Evolutionary conservation across 2,329 filamentous ascomycete genomes (phyloP), one percentile per base, ranked within the genome.

Genomic region (Calonectria pauciramosa): DNA sequence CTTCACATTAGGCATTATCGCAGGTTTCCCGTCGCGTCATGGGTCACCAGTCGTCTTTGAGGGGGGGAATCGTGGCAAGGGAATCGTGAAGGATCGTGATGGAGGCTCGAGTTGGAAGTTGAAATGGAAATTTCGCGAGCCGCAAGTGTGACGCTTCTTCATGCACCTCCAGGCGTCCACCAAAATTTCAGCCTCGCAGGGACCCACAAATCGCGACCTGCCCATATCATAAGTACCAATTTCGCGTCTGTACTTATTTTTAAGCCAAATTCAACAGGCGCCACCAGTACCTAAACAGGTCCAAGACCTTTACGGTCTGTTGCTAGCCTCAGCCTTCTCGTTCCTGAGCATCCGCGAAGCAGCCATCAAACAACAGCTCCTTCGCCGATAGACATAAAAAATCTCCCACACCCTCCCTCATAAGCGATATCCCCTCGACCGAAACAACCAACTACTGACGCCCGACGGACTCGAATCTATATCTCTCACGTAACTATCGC

Each of bases 1-100:
- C 85, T 92, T 92, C 76, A 90, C 89, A 78, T 87, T 91, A 80
- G 90, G 90, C 91, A 92, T 92, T 77, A 71, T 79, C 76, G 74
- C 66, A 65, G 64, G 28, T 49, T 54, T 73, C 44, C 68, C 59
- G 72, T 81, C 75, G 78, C 76, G 79, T 79, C 80, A 79, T 80
- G 72, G 47, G 72, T 71, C 75, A 16, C 70, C 38, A 30, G 30
- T 16, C 41, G 56, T 67, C 71, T 63, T 73, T 64, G 65, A 52
- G 65, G 47, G 47, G 14, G 41, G 51, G 32, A 63, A 68, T 72
- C 69, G 76, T 52, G 60, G 68, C 68, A 51, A 66, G 68, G 70
- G 30, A 69, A 74, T 66, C 68, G 59, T 54, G 70, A 59, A 56
- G 30, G 60, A 51, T 78, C 52, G 72, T 73, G 75, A 75, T 74